A percentile compares a stretch with the other conserved stretches of the same genome.
Conservation (phyloP, 2,329 filamentous ascomycete genomes). For the Trichophaea hybrida region DNA sequence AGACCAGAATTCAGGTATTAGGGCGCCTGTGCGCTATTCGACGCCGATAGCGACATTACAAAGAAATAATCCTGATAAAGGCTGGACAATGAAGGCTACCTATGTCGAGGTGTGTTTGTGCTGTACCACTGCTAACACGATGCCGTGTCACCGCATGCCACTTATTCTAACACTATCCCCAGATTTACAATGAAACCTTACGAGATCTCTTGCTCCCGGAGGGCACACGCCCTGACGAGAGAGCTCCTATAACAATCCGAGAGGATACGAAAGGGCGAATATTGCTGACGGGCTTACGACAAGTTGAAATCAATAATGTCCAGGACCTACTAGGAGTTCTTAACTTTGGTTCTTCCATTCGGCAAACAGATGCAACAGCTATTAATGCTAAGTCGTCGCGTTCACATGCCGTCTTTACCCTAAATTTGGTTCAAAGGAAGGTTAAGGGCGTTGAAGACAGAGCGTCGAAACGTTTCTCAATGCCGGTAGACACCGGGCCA, state of each 20-base stretch:
- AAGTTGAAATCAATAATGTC: constrained; percentile 76
- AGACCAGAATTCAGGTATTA: constrained; percentile 60
- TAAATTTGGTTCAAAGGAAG: constrained; percentile 83
- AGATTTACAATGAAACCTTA: constrained; percentile 96
- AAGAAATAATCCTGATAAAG: constrained; percentile 47
- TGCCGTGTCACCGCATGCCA: background rate
- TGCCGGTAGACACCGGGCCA: constrained; percentile 62
- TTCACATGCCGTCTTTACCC: constrained; percentile 90
- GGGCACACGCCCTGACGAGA: constrained; percentile 49
- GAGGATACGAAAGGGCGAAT: constrained; percentile 94
- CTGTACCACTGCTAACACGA: background rate
- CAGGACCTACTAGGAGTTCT: constrained; percentile 81
- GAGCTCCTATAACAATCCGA: constrained; percentile 71
- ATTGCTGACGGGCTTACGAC: constrained; percentile 74
- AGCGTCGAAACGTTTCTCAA: constrained; percentile 58
- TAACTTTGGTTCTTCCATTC: constrained; percentile 83
- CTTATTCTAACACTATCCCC: constrained; percentile 27
- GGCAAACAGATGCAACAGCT: constrained; percentile 91
- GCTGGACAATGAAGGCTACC: constrained; percentile 83
- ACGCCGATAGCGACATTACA: constrained; percentile 38
- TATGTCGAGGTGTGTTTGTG: constrained; percentile 54
- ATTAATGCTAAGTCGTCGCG: constrained; percentile 96
- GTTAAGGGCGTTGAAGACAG: constrained; percentile 37
- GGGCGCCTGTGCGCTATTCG: constrained; percentile 66
- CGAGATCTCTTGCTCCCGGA: constrained; percentile 80